Base-by-base conservation (phyloP, 371 early-diverging fungal genomes). In the Vittaforma corneae region DNA sequence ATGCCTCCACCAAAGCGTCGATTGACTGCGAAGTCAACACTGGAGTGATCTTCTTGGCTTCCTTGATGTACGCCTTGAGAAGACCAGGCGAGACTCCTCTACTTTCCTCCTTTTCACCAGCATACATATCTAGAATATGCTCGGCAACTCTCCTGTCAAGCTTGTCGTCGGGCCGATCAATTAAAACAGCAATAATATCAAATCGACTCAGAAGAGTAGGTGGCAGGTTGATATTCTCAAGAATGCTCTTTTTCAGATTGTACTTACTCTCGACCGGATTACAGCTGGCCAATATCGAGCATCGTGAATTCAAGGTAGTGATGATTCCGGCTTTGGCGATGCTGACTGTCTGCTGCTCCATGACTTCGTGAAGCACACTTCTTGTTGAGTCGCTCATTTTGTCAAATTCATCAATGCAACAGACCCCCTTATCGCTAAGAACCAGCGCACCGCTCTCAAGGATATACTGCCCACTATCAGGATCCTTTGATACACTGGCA, bases 401-500 rank as follows among this genome's bases (percentile, higher is more conserved):
- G 42, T 70, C 59, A 55, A 73, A 79, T 57, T 79, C 80, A 62
- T 79, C 80, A 9, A 79, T 72, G 55, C 77, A 77, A 61, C 80
- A 79, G 2, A 79, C 62, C 11, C 80, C 80, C 44, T 70, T 65
- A 40, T 79, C 80, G 50, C 72, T 72, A 32, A 79, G 62, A 18
- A 79, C 80, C 9, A 79, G 70, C 29, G 80, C 80, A 6, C 80
- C 80, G 18, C 68, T 58, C 59, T 79, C 80, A 28, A 97, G 80
- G 9, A 97, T 92, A 69, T 93, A 80, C 81, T 93, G 92, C 28
- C 88, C 85, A 14, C 90, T 88, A 70, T 94, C 96, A 0, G 92
- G 89, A 72, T 98, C 97, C 51, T 91, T 84, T 22, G 90, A 88
- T n/a, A 97, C 89, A 76, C 88, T 90, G 6, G 96, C 99, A 1